Evolutionary conservation across 805 yeast genomes (phyloP).

Genomic region (Saturnispora quitensis): DNA sequence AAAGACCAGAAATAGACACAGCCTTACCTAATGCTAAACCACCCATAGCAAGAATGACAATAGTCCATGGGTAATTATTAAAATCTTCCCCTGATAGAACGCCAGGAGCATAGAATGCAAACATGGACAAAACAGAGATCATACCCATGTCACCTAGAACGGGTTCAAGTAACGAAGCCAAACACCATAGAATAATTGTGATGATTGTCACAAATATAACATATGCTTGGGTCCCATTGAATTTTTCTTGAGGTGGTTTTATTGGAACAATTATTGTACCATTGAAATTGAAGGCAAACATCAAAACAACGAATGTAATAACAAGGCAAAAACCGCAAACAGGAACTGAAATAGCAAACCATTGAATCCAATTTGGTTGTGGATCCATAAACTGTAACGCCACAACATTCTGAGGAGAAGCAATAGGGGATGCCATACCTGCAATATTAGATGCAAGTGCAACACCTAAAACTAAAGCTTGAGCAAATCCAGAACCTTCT

Average conservation of each 20-base stretch:
- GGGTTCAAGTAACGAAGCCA: slow-evolving; percentile 63
- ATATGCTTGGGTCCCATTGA: slow-evolving; percentile 66
- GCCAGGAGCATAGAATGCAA: slow-evolving; percentile 91
- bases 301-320: slow-evolving; percentile 62
- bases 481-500: slow-evolving; percentile 64
- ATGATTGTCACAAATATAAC: slow-evolving; percentile 55
- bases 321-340: slow-evolving; percentile 56
- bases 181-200: slow-evolving; percentile 86
- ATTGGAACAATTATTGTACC: slow-evolving; percentile 47
- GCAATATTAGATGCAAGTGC: slow-evolving; percentile 91
- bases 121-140: slow-evolving; percentile 79
- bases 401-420: slow-evolving; percentile 92
- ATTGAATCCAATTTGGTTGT: slow-evolving; percentile 77
- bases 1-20: slow-evolving; percentile 82
- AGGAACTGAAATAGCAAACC: slow-evolving; percentile 87
- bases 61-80: slow-evolving; percentile 95
- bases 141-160: slow-evolving; percentile 95
- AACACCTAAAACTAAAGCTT: slow-evolving; percentile 80
- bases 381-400: slow-evolving; percentile 86
- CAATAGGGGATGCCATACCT: slow-evolving; percentile 96
- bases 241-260: slow-evolving; percentile 52
- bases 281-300: slow-evolving; percentile 49
- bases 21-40: slow-evolving; percentile 95
- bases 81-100: slow-evolving; percentile 81
- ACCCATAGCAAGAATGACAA: slow-evolving; percentile 94